Percentiles rank a stretch among this genome's conserved stretches.
Conservation (phyloP, 1,284 basidiomycete genomes). For the Xerocomus nothofagi region DNA sequence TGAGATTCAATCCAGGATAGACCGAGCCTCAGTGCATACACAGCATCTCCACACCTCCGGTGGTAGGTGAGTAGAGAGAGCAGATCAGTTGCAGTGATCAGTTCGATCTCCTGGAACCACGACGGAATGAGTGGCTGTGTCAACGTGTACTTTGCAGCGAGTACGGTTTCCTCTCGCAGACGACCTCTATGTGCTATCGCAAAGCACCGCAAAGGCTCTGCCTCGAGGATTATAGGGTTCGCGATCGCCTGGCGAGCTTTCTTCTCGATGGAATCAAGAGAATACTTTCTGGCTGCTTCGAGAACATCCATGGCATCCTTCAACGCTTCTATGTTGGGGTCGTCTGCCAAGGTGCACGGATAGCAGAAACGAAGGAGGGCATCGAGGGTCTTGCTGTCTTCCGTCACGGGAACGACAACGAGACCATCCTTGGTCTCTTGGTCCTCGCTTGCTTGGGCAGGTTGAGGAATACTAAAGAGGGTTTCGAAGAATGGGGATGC, state of each 20-base stretch:
- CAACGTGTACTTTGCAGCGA: conserved; percentile 20
- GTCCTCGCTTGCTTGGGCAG: conserved; percentile 10
- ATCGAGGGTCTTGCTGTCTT: conserved; percentile 19
- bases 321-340: conserved; percentile 16
- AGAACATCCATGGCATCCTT: conserved; percentile 16
- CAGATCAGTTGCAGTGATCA: conserved; percentile 20
- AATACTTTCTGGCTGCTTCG: conserved; percentile 23
- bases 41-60: conserved; percentile 13
- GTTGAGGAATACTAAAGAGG: conserved; percentile 45
- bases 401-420: conserved; percentile 19
- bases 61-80: conserved; percentile 26
- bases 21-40: conserved; percentile 9
- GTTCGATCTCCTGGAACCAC: conserved; percentile 19
- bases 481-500: conserved; percentile 43
- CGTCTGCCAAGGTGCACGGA: conserved; percentile 24
- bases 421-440: conserved; percentile 24
- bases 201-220: conserved; percentile 21
- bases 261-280: conserved; percentile 18
- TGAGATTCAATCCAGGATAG: conserved; percentile 19
- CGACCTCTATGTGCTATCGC: conserved; percentile 14
- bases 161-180: conserved; percentile 8
- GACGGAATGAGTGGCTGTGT: conserved; percentile 13
- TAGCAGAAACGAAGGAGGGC: conserved; percentile 27
- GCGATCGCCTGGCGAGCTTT: conserved; percentile 12
- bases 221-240: conserved; percentile 17